Evolutionary conservation across 2,329 filamentous ascomycete species (phyloP).

Genomic region (Ophiostoma piceae): DNA sequence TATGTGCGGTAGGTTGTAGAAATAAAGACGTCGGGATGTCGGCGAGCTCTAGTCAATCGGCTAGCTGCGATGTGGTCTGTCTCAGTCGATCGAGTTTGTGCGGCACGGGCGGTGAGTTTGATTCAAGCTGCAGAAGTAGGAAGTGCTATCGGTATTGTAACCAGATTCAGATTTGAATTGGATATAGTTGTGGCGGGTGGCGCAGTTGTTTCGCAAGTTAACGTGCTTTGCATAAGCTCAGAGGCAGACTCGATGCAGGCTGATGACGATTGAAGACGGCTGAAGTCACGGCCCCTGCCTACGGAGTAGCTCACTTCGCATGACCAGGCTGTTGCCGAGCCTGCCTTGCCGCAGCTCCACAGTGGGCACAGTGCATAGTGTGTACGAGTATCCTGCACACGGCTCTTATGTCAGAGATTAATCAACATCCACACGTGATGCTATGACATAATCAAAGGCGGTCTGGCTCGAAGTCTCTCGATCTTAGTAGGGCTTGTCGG

Average conservation of each 20-base stretch:
- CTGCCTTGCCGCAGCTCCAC: background rate
- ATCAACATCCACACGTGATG: background rate
- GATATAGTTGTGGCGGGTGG: background rate
- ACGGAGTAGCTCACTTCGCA: background rate
- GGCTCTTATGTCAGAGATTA: background rate
- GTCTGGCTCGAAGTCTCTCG: background rate
- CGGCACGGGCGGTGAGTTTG: background rate
- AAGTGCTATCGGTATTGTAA: background rate
- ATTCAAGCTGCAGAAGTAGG: background rate
- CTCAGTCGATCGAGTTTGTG: background rate
- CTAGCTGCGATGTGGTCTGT: background rate
- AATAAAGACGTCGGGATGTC: background rate
- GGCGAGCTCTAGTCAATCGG: background rate
- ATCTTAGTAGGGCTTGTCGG: conserved; percentile 7
- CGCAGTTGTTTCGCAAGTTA: background rate
- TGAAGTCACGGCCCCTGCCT: conserved; percentile 11
- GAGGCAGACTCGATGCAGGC: background rate
- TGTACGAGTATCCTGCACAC: background rate
- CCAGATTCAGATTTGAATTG: background rate
- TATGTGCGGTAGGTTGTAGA: background rate
- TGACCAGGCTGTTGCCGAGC: conserved; percentile 12
- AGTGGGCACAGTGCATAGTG: background rate
- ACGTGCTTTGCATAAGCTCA: background rate
- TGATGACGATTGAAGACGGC: conserved; percentile 12
- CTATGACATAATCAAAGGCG: background rate